A percentile compares a stretch with the other conserved stretches of the same genome.
These are phyloP conservation scores for Populus ilicifolia DNA, from an alignment of 345 rosid species.

Conservation along the genomic window DNA sequence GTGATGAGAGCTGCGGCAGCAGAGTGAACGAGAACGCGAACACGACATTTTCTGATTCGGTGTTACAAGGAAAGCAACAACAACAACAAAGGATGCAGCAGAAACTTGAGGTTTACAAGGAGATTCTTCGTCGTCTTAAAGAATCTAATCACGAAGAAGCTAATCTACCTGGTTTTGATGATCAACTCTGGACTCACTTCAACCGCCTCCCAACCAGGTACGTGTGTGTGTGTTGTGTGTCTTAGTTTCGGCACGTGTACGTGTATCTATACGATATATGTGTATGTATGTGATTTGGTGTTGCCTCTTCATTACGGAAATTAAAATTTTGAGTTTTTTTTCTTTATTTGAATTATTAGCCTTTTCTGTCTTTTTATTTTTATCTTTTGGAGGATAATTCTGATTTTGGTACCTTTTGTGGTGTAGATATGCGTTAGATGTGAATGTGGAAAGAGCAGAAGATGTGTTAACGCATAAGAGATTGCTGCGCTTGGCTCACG, in stretches of 20 bases:
- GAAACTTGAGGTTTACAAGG: slow-evolving; percentile 62
- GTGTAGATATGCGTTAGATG: slow-evolving; percentile 89
- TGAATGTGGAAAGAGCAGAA: slow-evolving; percentile 93
- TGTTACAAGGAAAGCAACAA: slow-evolving; percentile 44
- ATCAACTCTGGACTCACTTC: slow-evolving; percentile 92
- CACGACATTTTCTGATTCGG: slow-evolving; percentile 29
- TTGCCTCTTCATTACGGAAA: background rate
- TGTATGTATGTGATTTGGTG: background rate
- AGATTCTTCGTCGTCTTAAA: slow-evolving; percentile 67
- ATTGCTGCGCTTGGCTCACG: slow-evolving; percentile 51
- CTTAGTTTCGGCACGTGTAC: background rate
- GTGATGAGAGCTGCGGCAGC: slow-evolving; percentile 64
- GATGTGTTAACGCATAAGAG: slow-evolving; percentile 85
- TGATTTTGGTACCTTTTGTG: background rate
- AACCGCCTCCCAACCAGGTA: slow-evolving; percentile 87
- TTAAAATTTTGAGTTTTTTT: background rate
- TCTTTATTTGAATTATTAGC: background rate
- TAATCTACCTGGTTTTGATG: slow-evolving; percentile 58
- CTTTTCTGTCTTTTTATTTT: background rate
- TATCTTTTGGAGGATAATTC: background rate
- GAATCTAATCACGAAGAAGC: slow-evolving; percentile 49
- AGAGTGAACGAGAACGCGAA: slow-evolving; percentile 31
- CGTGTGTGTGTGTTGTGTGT: background rate
- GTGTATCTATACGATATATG: background rate
- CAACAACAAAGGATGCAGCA: slow-evolving; percentile 33